Base-by-base conservation (phyloP, 441 rosid species). In the Syzygium syzygioides region DNA sequence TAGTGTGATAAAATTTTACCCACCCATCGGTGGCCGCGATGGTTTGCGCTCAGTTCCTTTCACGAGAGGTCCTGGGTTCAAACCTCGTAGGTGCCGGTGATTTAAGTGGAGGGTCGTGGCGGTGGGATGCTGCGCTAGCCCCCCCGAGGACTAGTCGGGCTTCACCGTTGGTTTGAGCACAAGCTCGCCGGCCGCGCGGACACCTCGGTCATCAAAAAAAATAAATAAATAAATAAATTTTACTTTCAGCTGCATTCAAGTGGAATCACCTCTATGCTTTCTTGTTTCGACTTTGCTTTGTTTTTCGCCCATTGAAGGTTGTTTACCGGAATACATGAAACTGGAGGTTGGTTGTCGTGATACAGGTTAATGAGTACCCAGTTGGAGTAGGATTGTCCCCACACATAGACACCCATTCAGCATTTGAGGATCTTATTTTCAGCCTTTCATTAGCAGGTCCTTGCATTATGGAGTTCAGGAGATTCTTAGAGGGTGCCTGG, bases 391-490 rank as follows among this genome's bases (percentile, higher is more conserved):
- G 99, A 86, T 93, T 96, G 91, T 96, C 99, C 59, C 99, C 99
- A 80, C 99, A 96, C 94, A 95, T 96, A 91, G 99, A 98, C 91
- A 98, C 98, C 79, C 99, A 98, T 94, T 96, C 99, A 50, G 99
- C 99, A 79, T 98, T 98, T 90, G 97, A 94, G 90, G 99, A 95
- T 90, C 95, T 92, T 85, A 96, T 98, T 89, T 98, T 96, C 92
- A 98, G 98, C 93, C 98, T 98, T 91, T 96, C 99, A 86, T 91
- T 96, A 95, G 97, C 98, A 59, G 99, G 99, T 89, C 99, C 99
- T 91, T 96, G 99, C 93, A 93, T 96, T 79, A 96, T 98, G 99
- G 99, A 98, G 90, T 98, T 98, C 89, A 94, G 99, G 93, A 96
- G 91, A 94, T 96, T 95, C 89, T 91, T 90, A 86, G 93, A 89